Evolutionary conservation across 2,329 filamentous ascomycete species (phyloP).

Genomic region (Colletotrichum sp.): DNA sequence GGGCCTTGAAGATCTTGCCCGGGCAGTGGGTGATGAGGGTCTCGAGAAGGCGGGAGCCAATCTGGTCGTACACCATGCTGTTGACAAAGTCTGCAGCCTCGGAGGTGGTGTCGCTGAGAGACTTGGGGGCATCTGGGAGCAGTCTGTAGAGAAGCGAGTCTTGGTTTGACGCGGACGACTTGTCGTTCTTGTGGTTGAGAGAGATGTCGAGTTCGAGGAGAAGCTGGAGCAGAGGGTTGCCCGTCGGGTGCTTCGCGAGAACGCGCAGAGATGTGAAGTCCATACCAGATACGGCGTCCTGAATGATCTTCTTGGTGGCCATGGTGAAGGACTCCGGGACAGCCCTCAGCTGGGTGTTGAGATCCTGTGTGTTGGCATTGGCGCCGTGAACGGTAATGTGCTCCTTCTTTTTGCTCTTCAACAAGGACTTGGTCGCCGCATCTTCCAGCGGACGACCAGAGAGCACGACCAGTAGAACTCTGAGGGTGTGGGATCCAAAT

Average conservation of each 20-base stretch:
- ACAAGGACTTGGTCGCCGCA: slow-evolving; percentile 70
- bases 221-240: slow-evolving; percentile 91
- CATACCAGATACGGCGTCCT: slow-evolving; percentile 74
- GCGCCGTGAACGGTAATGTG: slow-evolving; percentile 69
- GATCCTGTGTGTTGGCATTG: slow-evolving; percentile 42
- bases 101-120: slow-evolving; percentile 74
- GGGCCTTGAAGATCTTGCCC: slow-evolving; percentile 87
- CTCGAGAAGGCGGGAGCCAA: slow-evolving; percentile 90
- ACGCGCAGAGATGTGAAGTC: slow-evolving; percentile 83
- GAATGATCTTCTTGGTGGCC: slow-evolving; percentile 82
- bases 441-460: slow-evolving; percentile 82
- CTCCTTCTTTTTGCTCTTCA: slow-evolving; percentile 94
- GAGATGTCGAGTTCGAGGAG: slow-evolving; percentile 86
- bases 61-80: slow-evolving; percentile 84
- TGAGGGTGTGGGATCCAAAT: slow-evolving; percentile 90
- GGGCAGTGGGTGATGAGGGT: slow-evolving; percentile 81
- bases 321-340: slow-evolving; percentile 82
- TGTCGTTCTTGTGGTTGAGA: slow-evolving; percentile 69
- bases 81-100: slow-evolving; percentile 81
- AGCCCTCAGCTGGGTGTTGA: slow-evolving; percentile 49
- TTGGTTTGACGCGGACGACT: slow-evolving; percentile 52
- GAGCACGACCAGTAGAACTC: slow-evolving; percentile 84
- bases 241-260: slow-evolving; percentile 86
- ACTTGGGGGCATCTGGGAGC: slow-evolving; percentile 75
- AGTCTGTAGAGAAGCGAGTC: slow-evolving; percentile 74